Percentiles rank a stretch among this genome's conserved stretches.
These are phyloP conservation scores for Diaporthe eres DNA, from an alignment of 2,329 filamentous ascomycete species.

Conservation along the genomic window DNA sequence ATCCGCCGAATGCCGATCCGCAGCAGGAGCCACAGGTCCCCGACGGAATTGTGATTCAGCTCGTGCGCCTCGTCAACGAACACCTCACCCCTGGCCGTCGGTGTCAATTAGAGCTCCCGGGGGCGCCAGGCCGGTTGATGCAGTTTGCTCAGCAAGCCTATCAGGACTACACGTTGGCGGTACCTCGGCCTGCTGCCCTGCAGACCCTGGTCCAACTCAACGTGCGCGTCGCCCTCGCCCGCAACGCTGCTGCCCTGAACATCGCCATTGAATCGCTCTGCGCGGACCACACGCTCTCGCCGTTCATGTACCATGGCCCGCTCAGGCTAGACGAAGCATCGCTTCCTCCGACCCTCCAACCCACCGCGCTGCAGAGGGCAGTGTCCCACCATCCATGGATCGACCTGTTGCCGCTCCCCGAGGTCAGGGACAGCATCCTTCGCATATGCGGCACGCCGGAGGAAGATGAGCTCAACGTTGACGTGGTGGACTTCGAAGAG, in stretches of 20 bases:
- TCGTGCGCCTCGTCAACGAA: background rate
- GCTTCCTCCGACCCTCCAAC: background rate
- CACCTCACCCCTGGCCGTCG: background rate
- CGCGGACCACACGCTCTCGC: background rate
- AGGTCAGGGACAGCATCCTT: constrained; percentile 7
- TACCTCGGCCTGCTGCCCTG: constrained; percentile 9
- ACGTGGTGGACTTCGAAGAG: constrained; percentile 8
- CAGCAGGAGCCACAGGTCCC: background rate
- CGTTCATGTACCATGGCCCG: background rate
- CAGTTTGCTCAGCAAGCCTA: constrained; percentile 8
- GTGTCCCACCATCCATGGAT: constrained; percentile 1
- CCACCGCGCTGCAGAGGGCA: constrained; percentile 11
- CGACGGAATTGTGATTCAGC: background rate
- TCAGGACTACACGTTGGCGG: background rate
- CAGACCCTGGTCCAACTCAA: constrained; percentile 10
- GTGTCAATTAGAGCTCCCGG: background rate
- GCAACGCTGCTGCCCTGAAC: constrained; percentile 10
- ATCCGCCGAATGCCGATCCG: background rate
- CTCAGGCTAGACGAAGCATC: background rate
- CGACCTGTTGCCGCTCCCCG: constrained; percentile 19
- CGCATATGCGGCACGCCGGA: background rate
- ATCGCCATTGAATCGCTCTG: constrained; percentile 10
- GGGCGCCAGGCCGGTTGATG: background rate
- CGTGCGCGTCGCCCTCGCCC: constrained; percentile 1
- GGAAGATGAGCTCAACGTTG: constrained; percentile 9